A percentile compares a stretch with the other conserved stretches of the same genome.
Conservation (phyloP, 139 green algal species). For the Volvox africanus region DNA sequence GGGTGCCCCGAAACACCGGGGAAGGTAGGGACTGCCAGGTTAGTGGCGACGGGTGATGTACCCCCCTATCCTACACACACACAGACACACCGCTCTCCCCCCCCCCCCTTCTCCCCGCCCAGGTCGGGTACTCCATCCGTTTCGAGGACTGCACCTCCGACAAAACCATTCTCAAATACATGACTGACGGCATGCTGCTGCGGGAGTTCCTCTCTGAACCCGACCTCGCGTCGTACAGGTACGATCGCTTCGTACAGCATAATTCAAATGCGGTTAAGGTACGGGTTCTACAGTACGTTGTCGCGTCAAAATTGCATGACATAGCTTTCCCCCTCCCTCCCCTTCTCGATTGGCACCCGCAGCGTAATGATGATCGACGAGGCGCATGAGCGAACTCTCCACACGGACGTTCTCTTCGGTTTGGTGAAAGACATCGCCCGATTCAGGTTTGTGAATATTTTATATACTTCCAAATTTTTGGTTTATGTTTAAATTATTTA, state of each 20-base stretch:
- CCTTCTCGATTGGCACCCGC: not conserved
- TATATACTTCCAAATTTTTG: too few relatives aligned
- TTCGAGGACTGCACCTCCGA: conserved; percentile 99
- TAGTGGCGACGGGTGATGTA: too few relatives aligned
- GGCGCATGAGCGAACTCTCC: conserved; percentile 95
- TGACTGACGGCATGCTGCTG: conserved; percentile 99
- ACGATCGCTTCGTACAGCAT: too few relatives aligned
- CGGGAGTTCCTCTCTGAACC: conserved; percentile 97
- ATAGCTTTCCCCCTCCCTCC: not conserved
- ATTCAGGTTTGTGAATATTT: conserved; percentile 53
- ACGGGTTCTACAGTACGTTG: too few relatives aligned
- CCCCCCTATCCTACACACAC: too few relatives aligned
- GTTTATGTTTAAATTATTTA: too few relatives aligned
- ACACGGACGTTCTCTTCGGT: conserved; percentile 97
- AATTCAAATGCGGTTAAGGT: too few relatives aligned
- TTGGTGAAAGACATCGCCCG: conserved; percentile 89
- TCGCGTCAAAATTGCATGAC: too few relatives aligned
- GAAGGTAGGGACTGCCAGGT: too few relatives aligned
- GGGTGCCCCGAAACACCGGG: too few relatives aligned
- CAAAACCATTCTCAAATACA: conserved; percentile 99
- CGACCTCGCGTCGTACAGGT: conserved; percentile 93
- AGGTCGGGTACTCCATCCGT: conserved; percentile 97
- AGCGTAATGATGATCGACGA: conserved; percentile 96
- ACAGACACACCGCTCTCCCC: not conserved
- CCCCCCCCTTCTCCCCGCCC: not conserved